Evolutionary conservation across 805 yeast species (phyloP).

Genomic region (Wickerhamiella vanderwaltii): DNA sequence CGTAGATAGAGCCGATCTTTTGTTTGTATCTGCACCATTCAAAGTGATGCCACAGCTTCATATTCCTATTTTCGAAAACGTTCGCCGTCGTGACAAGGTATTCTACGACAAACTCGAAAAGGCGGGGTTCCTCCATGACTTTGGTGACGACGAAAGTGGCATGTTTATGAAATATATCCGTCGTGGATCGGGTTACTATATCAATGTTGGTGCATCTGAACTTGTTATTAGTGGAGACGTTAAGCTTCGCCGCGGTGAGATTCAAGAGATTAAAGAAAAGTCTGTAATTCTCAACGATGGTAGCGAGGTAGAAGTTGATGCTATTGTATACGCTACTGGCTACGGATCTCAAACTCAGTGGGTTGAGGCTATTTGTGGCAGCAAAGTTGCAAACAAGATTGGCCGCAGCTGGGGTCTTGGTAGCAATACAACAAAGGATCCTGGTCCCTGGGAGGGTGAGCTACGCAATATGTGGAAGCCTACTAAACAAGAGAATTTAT

Average conservation of each 20-base stretch:
- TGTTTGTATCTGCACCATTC: conserved; percentile 30
- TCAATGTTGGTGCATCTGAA: conserved; percentile 35
- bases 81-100: conserved; percentile 25
- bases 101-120: conserved; percentile 27
- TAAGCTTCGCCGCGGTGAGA: conserved; percentile 29
- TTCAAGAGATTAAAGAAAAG: conserved; percentile 29
- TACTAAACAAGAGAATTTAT: conserved; percentile 4
- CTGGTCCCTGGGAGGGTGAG: conserved; percentile 10
- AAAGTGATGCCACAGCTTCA: conserved; percentile 28
- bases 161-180: conserved; percentile 32
- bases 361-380: conserved; percentile 3
- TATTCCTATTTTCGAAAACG: conserved; percentile 28
- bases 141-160: conserved; percentile 36
- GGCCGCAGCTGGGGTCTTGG: conserved; percentile 9
- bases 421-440: conserved; percentile 1
- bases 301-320: conserved; percentile 26
- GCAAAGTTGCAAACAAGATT: conserved; percentile 2
- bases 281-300: conserved; percentile 35
- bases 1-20: conserved; percentile 32
- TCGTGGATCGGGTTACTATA: conserved; percentile 38
- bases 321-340: conserved; percentile 37
- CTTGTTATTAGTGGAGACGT: conserved; percentile 32
- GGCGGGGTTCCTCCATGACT: conserved; percentile 33
- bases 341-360: conserved; percentile 19
- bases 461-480: conserved; percentile 11